These are phyloP conservation scores for Euphorbia peplus DNA, from an alignment of 345 rosid genomes.

Conservation along the genomic window DNA sequence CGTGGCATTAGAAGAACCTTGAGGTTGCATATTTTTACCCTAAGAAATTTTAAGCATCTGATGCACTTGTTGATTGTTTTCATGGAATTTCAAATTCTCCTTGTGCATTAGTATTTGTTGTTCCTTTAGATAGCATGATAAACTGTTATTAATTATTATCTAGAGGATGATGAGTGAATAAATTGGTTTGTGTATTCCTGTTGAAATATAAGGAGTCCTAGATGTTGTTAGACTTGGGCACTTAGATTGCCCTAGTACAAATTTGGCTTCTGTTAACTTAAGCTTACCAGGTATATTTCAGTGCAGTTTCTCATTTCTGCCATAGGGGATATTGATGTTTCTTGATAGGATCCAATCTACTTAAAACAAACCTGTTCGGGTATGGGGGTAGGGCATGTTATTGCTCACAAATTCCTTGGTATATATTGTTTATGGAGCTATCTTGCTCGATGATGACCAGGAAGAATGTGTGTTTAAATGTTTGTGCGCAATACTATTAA, in stretches of 20 bases:
- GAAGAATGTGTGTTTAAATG: background rate
- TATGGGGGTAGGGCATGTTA: background rate
- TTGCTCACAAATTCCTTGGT: background rate
- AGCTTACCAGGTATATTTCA: background rate
- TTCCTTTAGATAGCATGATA: background rate
- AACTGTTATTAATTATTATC: background rate
- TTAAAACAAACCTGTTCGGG: too few species aligned
- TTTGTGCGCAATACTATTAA: background rate
- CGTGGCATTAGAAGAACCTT: slow-evolving; percentile 68
- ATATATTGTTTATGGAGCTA: background rate
- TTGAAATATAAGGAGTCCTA: background rate
- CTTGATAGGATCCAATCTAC: background rate
- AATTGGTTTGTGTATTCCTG: background rate
- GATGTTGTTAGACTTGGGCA: slow-evolving; percentile 1
- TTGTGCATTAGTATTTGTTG: too few species aligned
- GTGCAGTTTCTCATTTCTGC: background rate
- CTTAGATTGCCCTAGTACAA: background rate
- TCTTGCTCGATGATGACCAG: background rate
- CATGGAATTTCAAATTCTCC: slow-evolving; percentile 1
- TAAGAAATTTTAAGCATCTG: background rate
- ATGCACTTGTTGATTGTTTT: background rate
- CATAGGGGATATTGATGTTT: background rate
- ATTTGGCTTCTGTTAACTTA: background rate
- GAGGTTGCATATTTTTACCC: slow-evolving; percentile 41
- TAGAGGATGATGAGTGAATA: slow-evolving; percentile 3